These are phyloP conservation scores for Erucastrum elatum DNA, from an alignment of 345 rosid genomes.

Conservation along the genomic window DNA sequence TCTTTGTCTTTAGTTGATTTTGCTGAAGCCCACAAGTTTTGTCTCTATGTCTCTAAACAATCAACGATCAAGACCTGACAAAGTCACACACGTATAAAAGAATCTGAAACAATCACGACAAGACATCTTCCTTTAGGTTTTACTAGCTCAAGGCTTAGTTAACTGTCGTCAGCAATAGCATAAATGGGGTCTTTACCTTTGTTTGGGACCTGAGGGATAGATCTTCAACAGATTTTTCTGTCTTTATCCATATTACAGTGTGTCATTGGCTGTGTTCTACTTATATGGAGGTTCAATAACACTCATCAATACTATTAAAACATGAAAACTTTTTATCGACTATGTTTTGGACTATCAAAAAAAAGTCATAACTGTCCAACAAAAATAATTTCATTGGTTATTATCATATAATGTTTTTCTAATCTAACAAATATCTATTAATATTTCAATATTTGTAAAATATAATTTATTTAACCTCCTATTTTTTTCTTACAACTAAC, in stretches of 20 bases:
- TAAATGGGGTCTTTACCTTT: constrained; percentile 13
- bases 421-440: too few relatives aligned
- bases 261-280: constrained; percentile 3
- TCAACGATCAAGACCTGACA: constrained; percentile 20
- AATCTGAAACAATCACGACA: constrained; percentile 22
- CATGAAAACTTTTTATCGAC: too few relatives aligned
- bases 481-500: too few relatives aligned
- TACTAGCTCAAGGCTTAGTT: constrained; percentile 25
- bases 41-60: neutral
- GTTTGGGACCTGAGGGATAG: constrained; percentile 29
- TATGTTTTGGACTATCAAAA: too few relatives aligned
- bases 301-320: too few relatives aligned
- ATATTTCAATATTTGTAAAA: too few relatives aligned
- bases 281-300: neutral
- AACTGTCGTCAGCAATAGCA: constrained; percentile 1
- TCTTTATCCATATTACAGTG: constrained; percentile 22
- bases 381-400: too few relatives aligned
- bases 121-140: neutral
- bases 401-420: too few relatives aligned
- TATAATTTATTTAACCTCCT: too few relatives aligned
- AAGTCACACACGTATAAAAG: constrained; percentile 13
- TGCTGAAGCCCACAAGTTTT: constrained; percentile 22
- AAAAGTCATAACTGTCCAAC: too few relatives aligned
- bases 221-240: constrained; percentile 28
- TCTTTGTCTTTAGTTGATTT: constrained; percentile 10